Base-by-base conservation (phyloP, 805 yeast species). In the Kodamaea nitidulidarum region DNA sequence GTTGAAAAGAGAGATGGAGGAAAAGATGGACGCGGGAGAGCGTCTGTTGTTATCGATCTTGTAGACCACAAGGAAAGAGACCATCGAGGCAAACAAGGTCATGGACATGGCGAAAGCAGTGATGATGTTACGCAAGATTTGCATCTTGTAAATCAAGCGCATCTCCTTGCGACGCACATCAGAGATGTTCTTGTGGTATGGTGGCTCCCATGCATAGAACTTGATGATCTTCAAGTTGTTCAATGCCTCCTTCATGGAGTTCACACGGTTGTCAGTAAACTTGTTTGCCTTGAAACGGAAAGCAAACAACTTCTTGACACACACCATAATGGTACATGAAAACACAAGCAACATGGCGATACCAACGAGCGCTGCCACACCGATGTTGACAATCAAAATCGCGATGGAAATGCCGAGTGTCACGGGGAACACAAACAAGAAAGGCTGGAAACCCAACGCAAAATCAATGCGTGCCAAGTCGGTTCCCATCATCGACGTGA, bases 161-260 rank as follows among this genome's bases (percentile, higher is more conserved):
- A 85, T 80, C 61, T 88, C 97, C 16, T 64, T 54, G 0, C 56
- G 51, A 56, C 97, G 75, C 17, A 76, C 67, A 8, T 67, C 70
- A n/a, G 76, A 54, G 22, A 90, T 73, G 39, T 73, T 65, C 7
- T 70, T 58, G 39, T 71, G 70, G 56, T 87, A 90, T 1, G 96
- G 88, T 21, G 70, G 70, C 62, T 90, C 97, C 96, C 96, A 90
- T 1, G 95, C 86, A 58, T 88, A 90, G 57, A 75, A 85, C 65
- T 90, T 90, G 58, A 90, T 85, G 57, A 82, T 72, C 54, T 84
- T 86, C 72, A 90, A 76, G 48, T 84, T 79, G 53, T 75, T 79
- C 47, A 90, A 67, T 15, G 88, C 76, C 58, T 90, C 97, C 48
- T 85, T 81, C 58, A 88, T 80, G 37, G 76, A 70, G 33, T 78